Conservation (phyloP, 768 basidiomycete species). For the Trametes maxima region DNA sequence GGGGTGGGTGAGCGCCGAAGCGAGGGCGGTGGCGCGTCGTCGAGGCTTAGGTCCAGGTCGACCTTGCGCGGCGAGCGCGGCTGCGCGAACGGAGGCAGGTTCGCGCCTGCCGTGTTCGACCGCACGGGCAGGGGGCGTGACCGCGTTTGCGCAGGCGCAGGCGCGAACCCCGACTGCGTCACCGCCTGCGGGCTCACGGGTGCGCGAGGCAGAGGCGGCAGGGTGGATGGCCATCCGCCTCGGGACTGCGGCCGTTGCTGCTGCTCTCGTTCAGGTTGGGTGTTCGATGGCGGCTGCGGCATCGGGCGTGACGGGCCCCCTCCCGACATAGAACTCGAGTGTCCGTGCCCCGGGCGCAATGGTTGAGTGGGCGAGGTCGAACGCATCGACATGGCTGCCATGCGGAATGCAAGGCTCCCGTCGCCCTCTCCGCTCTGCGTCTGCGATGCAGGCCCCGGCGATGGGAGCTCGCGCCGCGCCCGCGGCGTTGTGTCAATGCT, state of each 20-base stretch:
- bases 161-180: slow-evolving; percentile 6
- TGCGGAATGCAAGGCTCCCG: slow-evolving; percentile 37
- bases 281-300: slow-evolving; percentile 13
- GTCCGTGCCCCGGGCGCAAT: slow-evolving; percentile 6
- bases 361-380: slow-evolving; percentile 3
- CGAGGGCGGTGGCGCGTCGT: slow-evolving; percentile 47
- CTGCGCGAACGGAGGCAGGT: background rate
- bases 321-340: slow-evolving; percentile 11
- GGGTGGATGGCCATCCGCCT: slow-evolving; percentile 25
- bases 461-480: slow-evolving; percentile 13
- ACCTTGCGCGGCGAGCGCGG: slow-evolving; percentile 17
- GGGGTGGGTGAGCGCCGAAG: slow-evolving; percentile 42
- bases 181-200: slow-evolving; percentile 12
- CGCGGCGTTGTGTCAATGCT: slow-evolving; percentile 13
- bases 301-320: slow-evolving; percentile 5
- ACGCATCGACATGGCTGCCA: slow-evolving; percentile 33
- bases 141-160: slow-evolving; percentile 2
- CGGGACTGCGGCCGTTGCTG: slow-evolving; percentile 17
- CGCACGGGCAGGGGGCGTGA: slow-evolving; percentile 13
- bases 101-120: slow-evolving; percentile 7
- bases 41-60: slow-evolving; percentile 36
- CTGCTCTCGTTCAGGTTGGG: slow-evolving; percentile 5
- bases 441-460: slow-evolving; percentile 5
- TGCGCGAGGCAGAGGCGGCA: slow-evolving; percentile 30
- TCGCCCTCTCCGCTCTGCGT: background rate